phyloP scores from a whole-genome alignment of 202 grass and related monocot species.

The Hordeum pubiflorum region DNA sequence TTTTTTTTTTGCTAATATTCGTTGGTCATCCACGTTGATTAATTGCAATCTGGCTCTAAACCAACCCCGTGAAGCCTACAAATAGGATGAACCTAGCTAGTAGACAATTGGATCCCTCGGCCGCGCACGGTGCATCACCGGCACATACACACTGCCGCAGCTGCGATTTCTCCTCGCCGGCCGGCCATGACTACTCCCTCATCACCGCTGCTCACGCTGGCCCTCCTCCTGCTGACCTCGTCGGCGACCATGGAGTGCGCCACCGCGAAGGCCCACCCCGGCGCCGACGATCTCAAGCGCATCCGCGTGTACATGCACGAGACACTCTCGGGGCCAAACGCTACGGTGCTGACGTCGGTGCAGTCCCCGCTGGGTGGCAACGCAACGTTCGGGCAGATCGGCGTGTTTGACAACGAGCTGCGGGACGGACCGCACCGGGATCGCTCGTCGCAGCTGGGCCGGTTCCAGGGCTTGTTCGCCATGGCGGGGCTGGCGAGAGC shows the following conservation, averaged over 20 bases:
- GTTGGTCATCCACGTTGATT: too few species aligned
- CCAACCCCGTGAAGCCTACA: too few species aligned
- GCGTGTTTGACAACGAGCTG: slow-evolving; percentile 1
- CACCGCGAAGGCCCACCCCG: too few species aligned
- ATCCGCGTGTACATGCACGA: slow-evolving; percentile 18
- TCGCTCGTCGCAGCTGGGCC: neutral
- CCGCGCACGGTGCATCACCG: too few species aligned
- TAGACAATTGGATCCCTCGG: too few species aligned
- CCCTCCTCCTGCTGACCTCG: neutral
- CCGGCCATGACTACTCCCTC: too few species aligned
- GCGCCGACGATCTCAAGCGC: neutral
- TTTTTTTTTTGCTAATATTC: too few species aligned
- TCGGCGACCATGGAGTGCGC: neutral
- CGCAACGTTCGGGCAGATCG: neutral
- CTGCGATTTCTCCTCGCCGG: too few species aligned
- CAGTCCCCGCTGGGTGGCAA: neutral
- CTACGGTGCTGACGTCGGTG: neutral
- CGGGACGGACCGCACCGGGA: neutral
- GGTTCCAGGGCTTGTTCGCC: neutral
- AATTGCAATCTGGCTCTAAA: too few species aligned
- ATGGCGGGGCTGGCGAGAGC: neutral
- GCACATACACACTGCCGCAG: too few species aligned
- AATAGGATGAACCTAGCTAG: too few species aligned
- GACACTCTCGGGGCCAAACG: neutral
- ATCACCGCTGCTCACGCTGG: too few species aligned